phyloP scores from a whole-genome alignment of 2,329 filamentous ascomycete species.

The Penicillium brevicompactum region DNA sequence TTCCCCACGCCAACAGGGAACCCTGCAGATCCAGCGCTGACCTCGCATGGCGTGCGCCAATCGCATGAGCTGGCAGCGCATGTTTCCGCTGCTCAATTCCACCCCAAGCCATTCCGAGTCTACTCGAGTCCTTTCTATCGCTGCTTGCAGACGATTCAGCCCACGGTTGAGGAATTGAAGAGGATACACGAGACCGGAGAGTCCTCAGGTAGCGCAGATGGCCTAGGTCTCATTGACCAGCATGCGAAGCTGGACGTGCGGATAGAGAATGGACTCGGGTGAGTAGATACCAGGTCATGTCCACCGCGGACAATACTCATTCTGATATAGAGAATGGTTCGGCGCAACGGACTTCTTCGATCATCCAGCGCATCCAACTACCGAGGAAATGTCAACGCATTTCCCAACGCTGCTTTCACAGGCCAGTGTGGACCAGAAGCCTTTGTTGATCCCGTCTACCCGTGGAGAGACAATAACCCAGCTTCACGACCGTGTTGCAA shows the following conservation, averaged over 20 bases:
- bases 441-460: constrained; percentile 67
- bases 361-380: constrained; percentile 75
- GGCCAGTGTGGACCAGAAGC: constrained; percentile 51
- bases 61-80: constrained; percentile 69
- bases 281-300: constrained; percentile 16
- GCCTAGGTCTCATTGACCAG: constrained; percentile 35
- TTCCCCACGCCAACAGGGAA: constrained; percentile 85
- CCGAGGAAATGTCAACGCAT: constrained; percentile 62
- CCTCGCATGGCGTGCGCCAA: constrained; percentile 83
- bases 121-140: constrained; percentile 88
- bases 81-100: constrained; percentile 31
- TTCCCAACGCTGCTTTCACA: constrained; percentile 56
- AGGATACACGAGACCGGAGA: constrained; percentile 14
- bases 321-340: constrained; percentile 75
- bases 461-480: constrained; percentile 78
- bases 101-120: constrained; percentile 54
- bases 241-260: constrained; percentile 44
- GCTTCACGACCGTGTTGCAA: constrained; percentile 78
- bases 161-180: constrained; percentile 52
- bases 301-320: not conserved
- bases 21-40: constrained; percentile 82
- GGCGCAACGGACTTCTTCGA: constrained; percentile 76
- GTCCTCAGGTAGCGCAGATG: constrained; percentile 9
- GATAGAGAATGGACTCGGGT: constrained; percentile 58
- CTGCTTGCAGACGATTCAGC: constrained; percentile 80